A percentile compares a stretch with the other conserved stretches of the same genome.
phyloP scores from a whole-genome alignment of 179 eudicot genomes.

The Spergularia azorica region DNA sequence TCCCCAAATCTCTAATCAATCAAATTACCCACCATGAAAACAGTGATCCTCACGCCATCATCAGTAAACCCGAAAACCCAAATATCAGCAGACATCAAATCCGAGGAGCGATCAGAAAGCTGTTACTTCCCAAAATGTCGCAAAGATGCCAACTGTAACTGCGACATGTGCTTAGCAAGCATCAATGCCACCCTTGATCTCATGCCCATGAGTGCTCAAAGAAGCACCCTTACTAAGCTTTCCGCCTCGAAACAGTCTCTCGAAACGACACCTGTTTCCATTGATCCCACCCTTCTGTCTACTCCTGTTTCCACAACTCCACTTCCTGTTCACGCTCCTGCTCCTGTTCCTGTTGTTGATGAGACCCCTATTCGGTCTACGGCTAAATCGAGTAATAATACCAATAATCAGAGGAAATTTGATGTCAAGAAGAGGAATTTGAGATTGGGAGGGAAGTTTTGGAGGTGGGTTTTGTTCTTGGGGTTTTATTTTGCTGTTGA shows the following conservation, averaged over 20 bases:
- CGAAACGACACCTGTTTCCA: constrained; percentile 43
- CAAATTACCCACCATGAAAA: constrained; percentile 21
- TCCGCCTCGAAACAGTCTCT: constrained; percentile 34
- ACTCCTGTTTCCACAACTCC: constrained; percentile 41
- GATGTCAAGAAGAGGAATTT: constrained; percentile 34
- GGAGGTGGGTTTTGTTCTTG: constrained; percentile 40
- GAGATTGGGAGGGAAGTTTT: constrained; percentile 27
- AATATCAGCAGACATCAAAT: constrained; percentile 14
- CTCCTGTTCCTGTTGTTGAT: not conserved
- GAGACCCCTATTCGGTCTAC: constrained; percentile 24
- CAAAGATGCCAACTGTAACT: constrained; percentile 68
- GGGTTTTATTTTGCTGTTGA: constrained; percentile 39
- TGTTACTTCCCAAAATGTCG: constrained; percentile 63
- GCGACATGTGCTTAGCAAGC: constrained; percentile 70
- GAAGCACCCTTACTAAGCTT: constrained; percentile 37
- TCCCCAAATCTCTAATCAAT: not conserved
- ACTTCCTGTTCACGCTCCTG: not conserved
- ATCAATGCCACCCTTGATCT: constrained; percentile 77
- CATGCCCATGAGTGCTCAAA: constrained; percentile 49
- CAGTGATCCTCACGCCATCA: constrained; percentile 23
- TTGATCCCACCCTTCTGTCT: constrained; percentile 38
- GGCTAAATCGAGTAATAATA: constrained; percentile 19
- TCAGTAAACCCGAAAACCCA: constrained; percentile 34
- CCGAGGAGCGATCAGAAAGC: constrained; percentile 33
- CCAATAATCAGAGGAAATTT: constrained; percentile 4